phyloP scores from a whole-genome alignment of 1,284 basidiomycete species.

The Naganishia cerealis region DNA sequence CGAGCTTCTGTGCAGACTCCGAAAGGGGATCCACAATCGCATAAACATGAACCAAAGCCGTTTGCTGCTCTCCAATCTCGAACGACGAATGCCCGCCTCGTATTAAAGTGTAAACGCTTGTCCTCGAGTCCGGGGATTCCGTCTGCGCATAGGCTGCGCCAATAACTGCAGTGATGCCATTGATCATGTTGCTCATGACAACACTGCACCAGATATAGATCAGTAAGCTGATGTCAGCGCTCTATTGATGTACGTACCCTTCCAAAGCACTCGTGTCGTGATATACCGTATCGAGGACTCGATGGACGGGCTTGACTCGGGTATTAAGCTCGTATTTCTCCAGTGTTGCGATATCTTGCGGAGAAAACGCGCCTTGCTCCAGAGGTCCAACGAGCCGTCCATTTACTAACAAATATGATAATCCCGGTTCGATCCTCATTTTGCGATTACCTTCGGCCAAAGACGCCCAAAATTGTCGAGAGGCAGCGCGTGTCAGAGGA shows the following conservation, averaged over 20 bases:
- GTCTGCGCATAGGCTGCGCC: conserved; percentile 15
- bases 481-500: conserved; percentile 35
- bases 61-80: conserved; percentile 61
- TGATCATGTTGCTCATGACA: conserved; percentile 21
- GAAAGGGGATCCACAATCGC: conserved; percentile 82
- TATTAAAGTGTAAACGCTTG: conserved; percentile 17
- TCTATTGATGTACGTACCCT: conserved; percentile 48
- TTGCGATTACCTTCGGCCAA: conserved; percentile 38
- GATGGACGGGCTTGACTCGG: conserved; percentile 66
- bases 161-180: conserved; percentile 10
- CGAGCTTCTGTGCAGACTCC: conserved; percentile 80
- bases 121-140: conserved; percentile 11
- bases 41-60: conserved; percentile 65
- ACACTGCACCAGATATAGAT: background rate
- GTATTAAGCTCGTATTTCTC: conserved; percentile 70
- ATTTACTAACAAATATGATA: conserved; percentile 70
- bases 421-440: conserved; percentile 62
- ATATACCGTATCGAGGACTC: conserved; percentile 63
- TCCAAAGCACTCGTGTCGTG: conserved; percentile 57
- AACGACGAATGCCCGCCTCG: conserved; percentile 14
- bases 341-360: conserved; percentile 68
- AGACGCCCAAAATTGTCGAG: conserved; percentile 48
- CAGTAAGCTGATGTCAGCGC: background rate
- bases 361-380: conserved; percentile 60
- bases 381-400: conserved; percentile 77